phyloP scores from a whole-genome alignment of 139 green algal genomes.

The Coelastrella sp. region DNA sequence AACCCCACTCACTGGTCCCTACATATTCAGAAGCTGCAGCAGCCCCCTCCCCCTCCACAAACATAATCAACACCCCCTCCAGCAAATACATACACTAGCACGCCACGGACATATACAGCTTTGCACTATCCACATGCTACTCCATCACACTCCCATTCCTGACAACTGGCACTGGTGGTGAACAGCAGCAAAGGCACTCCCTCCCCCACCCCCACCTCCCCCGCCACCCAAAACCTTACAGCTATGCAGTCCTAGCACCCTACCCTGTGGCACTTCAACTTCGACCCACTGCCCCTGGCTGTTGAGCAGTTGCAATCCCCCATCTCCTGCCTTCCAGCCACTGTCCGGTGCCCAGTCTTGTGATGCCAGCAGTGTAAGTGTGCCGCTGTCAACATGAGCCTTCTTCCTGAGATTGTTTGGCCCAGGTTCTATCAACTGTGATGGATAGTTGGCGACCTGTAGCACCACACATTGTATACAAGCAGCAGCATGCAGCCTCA shows the following conservation, averaged over 20 bases:
- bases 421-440: slow-evolving; percentile 18
- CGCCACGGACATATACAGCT: too few relatives aligned
- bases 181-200: too few relatives aligned
- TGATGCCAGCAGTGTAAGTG: slow-evolving; percentile 52
- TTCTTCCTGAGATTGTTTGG: slow-evolving; percentile 53
- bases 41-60: too few relatives aligned
- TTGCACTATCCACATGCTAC: too few relatives aligned
- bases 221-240: neutral
- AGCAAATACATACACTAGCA: too few relatives aligned
- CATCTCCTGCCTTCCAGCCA: slow-evolving; percentile 47
- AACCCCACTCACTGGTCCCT: too few relatives aligned
- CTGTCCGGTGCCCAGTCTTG: slow-evolving; percentile 47
- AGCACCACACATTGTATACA: neutral
- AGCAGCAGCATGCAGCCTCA: too few relatives aligned
- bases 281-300: slow-evolving; percentile 44
- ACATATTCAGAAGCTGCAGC: too few relatives aligned
- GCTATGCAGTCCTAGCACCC: too few relatives aligned
- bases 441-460: slow-evolving; percentile 56
- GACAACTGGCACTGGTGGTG: too few relatives aligned
- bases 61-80: too few relatives aligned
- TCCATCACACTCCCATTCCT: too few relatives aligned
- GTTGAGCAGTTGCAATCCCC: slow-evolving; percentile 54
- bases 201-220: neutral
- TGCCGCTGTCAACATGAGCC: slow-evolving; percentile 52
- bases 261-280: slow-evolving; percentile 47